Conservation (phyloP, 2,329 filamentous ascomycete genomes). For the Aureobasidium sp. region DNA sequence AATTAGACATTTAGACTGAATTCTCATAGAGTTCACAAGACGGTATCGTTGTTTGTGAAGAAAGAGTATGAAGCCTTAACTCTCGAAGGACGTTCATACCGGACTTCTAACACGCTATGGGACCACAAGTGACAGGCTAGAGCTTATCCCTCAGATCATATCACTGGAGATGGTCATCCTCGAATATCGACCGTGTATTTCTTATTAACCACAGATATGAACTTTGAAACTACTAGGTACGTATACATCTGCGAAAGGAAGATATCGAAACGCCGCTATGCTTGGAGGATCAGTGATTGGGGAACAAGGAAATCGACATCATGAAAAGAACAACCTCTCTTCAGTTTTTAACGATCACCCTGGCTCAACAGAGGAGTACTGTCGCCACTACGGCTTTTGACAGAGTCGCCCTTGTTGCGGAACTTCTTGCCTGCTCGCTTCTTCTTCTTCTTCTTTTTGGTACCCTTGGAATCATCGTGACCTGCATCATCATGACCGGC, state of each 20-base stretch:
- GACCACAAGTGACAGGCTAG: background rate
- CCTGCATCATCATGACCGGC: conserved; percentile 9
- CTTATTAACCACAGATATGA: conserved; percentile 7
- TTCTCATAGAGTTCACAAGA: background rate
- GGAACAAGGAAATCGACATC: background rate
- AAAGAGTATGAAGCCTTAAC: background rate
- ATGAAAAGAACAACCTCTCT: background rate
- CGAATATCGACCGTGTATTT: background rate
- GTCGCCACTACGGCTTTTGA: conserved; percentile 17
- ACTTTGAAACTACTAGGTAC: background rate
- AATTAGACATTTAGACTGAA: background rate
- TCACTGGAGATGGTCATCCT: background rate
- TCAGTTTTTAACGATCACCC: conserved; percentile 19
- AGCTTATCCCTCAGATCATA: background rate
- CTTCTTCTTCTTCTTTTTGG: conserved; percentile 22
- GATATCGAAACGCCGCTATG: conserved; percentile 1
- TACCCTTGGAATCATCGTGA: conserved; percentile 10
- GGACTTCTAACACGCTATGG: background rate
- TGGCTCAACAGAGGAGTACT: conserved; percentile 18
- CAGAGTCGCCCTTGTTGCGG: conserved; percentile 17
- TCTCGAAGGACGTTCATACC: background rate
- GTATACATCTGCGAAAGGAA: background rate
- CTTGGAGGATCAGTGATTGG: background rate
- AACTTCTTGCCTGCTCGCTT: conserved; percentile 19
- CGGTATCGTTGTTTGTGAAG: background rate